Evolutionary conservation across 768 basidiomycete genomes (phyloP), one percentile per base, ranked within the genome.

Genomic region (Suillus hirtellus): DNA sequence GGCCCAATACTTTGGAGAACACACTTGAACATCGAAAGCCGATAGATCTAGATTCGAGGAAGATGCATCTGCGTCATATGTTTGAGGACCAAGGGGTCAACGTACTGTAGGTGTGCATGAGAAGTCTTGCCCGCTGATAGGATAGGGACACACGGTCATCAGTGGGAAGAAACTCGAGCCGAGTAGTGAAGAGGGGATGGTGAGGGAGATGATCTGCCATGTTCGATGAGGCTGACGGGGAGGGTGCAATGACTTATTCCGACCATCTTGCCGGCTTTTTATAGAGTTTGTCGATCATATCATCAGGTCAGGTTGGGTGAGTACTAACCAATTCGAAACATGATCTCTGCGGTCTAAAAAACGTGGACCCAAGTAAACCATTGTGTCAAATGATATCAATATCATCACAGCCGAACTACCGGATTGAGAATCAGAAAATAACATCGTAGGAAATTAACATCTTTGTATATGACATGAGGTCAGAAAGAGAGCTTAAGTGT

Each of bases 1-100:
- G 2, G 76, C 74, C 85, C 86, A 86, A 65, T 82, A 86, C 55
- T 72, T 78, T 0, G 79, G 69, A 17, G 83, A 80, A 64, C 83
- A 82, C 61, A 75, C 73, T 61, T 83, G 78, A 27, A 87, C 76
- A 66, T 86, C 85, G 5, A 74, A 73, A 11, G 77, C 77, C 27
- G 80, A 79, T 60, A 84, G 70, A 40, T 58, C 64, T 61, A 53
- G 12, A 15, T 34, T 58, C 11, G 31, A 47, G 3, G 40, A 1
- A 31, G 46, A 42, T 71, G 53, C 11, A 31, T 42, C 1, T 56
- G 24, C 10, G 43, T 47, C 12, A 27, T 35, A 17, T 60, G 19
- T 59, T 47, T 53, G 21, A 46, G 63, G 38, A 59, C 5, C 27
- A 34, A 14, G 52, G 70, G 24, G 21, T 12, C 27, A 35, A 63